Evolutionary conservation across 169 alveolate genomes (phyloP).

Genomic region (Plasmodium inui): DNA sequence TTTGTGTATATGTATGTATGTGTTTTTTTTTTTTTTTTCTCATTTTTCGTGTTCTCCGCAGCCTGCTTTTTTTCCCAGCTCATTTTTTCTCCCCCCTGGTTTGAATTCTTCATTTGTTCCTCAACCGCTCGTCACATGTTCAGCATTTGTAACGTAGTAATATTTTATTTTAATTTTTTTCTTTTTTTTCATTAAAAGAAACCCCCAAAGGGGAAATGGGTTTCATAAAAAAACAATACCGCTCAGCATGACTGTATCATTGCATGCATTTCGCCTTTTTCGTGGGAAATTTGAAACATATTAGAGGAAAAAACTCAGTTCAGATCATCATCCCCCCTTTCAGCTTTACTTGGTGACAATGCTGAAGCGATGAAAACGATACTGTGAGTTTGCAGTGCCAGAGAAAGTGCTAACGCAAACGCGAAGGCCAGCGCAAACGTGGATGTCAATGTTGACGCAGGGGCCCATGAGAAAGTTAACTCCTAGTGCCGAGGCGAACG

Average conservation of each 20-base stretch:
- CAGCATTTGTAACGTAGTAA: background rate
- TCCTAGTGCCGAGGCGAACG: background rate
- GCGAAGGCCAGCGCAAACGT: background rate
- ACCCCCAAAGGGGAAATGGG: background rate
- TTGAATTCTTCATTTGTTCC: background rate
- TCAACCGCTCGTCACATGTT: background rate
- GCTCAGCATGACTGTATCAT: background rate
- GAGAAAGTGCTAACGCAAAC: background rate
- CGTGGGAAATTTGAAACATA: background rate
- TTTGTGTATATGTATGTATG: too few relatives aligned
- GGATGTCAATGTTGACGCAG: background rate
- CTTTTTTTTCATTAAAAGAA: background rate
- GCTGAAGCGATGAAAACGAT: background rate
- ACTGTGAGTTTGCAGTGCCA: background rate
- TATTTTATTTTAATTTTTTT: background rate
- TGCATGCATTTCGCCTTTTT: background rate
- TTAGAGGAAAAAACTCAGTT: background rate
- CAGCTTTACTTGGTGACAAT: background rate
- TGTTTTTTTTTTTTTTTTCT: too few relatives aligned
- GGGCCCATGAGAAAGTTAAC: background rate
- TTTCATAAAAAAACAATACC: background rate
- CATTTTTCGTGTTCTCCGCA: background rate
- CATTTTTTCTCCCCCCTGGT: background rate
- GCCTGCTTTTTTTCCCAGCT: background rate
- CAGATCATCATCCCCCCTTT: background rate